A percentile compares a stretch with the other conserved stretches of the same genome.
These are phyloP conservation scores for Nadsonia starkeyi-henricii DNA, from an alignment of 1,139 yeast genomes.

Conservation along the genomic window DNA sequence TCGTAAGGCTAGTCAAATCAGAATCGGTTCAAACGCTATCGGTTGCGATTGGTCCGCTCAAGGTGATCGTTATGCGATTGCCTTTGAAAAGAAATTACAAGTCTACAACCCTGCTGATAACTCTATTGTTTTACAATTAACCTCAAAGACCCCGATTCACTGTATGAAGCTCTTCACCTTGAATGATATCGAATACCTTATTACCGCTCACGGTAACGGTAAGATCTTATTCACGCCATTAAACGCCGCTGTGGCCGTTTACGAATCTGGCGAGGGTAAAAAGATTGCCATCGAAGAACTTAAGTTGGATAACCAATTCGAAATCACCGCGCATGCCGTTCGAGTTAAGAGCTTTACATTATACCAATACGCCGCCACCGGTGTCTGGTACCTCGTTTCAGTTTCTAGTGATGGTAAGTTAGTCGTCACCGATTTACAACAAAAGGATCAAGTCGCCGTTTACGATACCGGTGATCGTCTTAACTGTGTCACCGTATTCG, in stretches of 20 bases:
- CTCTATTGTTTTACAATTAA: slow-evolving; percentile 33
- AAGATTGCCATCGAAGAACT: slow-evolving; percentile 18
- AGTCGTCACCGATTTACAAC: slow-evolving; percentile 72
- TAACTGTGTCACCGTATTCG: slow-evolving; percentile 68
- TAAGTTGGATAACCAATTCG: slow-evolving; percentile 25
- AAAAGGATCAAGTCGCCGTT: slow-evolving; percentile 72
- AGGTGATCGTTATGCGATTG: slow-evolving; percentile 66
- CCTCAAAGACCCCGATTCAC: slow-evolving; percentile 46
- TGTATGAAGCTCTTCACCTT: slow-evolving; percentile 39
- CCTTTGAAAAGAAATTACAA: slow-evolving; percentile 48
- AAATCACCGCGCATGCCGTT: slow-evolving; percentile 64
- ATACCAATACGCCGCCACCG: slow-evolving; percentile 21
- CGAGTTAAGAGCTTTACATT: slow-evolving; percentile 69
- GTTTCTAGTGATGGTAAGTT: slow-evolving; percentile 89
- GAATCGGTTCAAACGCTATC: slow-evolving; percentile 50
- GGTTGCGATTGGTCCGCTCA: slow-evolving; percentile 27
- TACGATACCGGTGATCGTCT: slow-evolving; percentile 88
- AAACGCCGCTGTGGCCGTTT: slow-evolving; percentile 16
- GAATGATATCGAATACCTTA: slow-evolving; percentile 39
- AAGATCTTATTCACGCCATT: slow-evolving; percentile 39
- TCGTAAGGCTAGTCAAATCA: slow-evolving; percentile 80
- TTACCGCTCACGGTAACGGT: slow-evolving; percentile 64
- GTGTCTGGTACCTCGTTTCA: slow-evolving; percentile 44
- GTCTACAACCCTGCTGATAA: slow-evolving; percentile 58
- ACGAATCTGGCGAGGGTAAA: slow-evolving; percentile 18